These are phyloP conservation scores for Eustoma russellianum DNA, from an alignment of 257 asterid species.

Conservation along the genomic window DNA sequence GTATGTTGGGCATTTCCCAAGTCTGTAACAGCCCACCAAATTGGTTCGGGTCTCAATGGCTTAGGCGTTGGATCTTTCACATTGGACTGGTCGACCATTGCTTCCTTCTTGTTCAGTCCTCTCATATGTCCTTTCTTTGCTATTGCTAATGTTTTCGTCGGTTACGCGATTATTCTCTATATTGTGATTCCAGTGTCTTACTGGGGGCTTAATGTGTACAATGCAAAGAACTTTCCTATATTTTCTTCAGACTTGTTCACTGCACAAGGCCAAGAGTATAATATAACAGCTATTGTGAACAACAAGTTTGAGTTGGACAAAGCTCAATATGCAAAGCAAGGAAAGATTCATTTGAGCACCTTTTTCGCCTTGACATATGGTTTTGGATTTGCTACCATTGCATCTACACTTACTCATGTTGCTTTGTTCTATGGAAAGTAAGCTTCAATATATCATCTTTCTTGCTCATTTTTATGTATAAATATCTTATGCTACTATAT, in stretches of 20 bases:
- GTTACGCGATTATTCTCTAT: conserved; percentile 42
- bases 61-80: conserved; percentile 65
- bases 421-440: conserved; percentile 71
- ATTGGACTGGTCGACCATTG: conserved; percentile 59
- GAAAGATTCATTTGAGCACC: conserved; percentile 51
- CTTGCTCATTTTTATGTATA: not conserved
- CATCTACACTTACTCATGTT: conserved; percentile 58
- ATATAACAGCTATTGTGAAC: conserved; percentile 40
- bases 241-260: conserved; percentile 51
- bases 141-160: conserved; percentile 53
- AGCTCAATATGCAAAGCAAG: conserved; percentile 40
- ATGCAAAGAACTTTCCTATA: conserved; percentile 50
- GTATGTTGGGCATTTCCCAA: conserved; percentile 69
- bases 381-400: conserved; percentile 79
- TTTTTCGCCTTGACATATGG: conserved; percentile 60
- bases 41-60: conserved; percentile 66
- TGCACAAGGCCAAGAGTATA: conserved; percentile 39
- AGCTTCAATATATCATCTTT: not conserved
- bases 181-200: conserved; percentile 55
- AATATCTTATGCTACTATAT: not conserved
- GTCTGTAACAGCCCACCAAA: conserved; percentile 70
- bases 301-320: conserved; percentile 37
- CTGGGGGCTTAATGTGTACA: conserved; percentile 62
- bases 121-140: conserved; percentile 71
- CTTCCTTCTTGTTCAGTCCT: conserved; percentile 70